Conservation (phyloP, 2,329 filamentous ascomycete species). For the Curvularia spicifera region DNA sequence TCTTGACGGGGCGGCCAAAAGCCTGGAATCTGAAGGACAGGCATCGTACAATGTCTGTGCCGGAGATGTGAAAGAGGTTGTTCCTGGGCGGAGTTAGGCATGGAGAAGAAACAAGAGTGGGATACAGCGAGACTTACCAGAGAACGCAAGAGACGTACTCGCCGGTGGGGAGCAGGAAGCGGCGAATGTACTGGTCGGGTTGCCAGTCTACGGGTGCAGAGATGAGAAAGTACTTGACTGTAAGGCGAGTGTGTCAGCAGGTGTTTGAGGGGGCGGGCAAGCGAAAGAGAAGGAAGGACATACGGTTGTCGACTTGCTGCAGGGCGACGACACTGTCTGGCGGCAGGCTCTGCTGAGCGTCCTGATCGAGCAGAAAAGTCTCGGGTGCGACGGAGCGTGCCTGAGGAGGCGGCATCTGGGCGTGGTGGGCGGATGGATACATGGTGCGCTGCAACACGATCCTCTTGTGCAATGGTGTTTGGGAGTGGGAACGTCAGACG, state of each 20-base stretch:
- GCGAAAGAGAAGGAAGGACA: slow-evolving; percentile 51
- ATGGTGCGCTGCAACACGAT: slow-evolving; percentile 52
- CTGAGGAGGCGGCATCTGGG: slow-evolving; percentile 87
- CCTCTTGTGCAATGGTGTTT: slow-evolving; percentile 37
- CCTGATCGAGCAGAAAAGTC: slow-evolving; percentile 97
- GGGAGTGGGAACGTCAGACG: slow-evolving; percentile 39
- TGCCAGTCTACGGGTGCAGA: slow-evolving; percentile 98
- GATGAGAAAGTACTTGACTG: slow-evolving; percentile 99
- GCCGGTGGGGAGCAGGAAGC: slow-evolving; percentile 93
- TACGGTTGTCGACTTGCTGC: slow-evolving; percentile 97
- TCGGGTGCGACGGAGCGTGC: slow-evolving; percentile 76
- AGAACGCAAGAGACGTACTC: slow-evolving; percentile 99
- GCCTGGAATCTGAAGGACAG: slow-evolving; percentile 98
- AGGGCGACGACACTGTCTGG: slow-evolving; percentile 96
- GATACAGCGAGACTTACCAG: slow-evolving; percentile 62
- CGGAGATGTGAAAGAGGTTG: slow-evolving; percentile 99
- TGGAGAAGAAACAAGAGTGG: neutral
- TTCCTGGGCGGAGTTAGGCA: slow-evolving; percentile 66
- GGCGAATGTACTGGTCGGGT: slow-evolving; percentile 92
- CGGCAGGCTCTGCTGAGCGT: slow-evolving; percentile 94
- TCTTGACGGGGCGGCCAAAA: slow-evolving; percentile 97
- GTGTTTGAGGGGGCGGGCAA: slow-evolving; percentile 21
- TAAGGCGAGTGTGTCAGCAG: slow-evolving; percentile 33
- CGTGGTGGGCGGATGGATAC: slow-evolving; percentile 63
- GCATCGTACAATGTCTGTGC: slow-evolving; percentile 97